A percentile compares a stretch with the other conserved stretches of the same genome.
phyloP scores from a whole-genome alignment of 352 stramenopile genomes.

The Phytophthora uliginosa region DNA sequence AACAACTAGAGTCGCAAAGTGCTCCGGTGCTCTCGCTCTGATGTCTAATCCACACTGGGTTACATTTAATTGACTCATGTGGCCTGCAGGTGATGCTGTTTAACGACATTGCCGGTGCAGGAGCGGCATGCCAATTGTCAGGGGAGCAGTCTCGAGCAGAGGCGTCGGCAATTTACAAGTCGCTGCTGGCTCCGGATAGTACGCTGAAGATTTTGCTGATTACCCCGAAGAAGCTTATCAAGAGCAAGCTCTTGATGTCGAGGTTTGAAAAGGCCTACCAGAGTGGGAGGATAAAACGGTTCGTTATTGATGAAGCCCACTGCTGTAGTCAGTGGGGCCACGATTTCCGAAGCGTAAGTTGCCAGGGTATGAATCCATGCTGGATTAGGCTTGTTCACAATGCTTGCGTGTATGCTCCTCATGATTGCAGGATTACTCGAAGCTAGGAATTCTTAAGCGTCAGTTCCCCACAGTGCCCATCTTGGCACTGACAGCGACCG shows the following conservation, averaged over 20 bases:
- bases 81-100: slow-evolving; percentile 67
- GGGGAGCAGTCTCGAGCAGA: slow-evolving; percentile 67
- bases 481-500: slow-evolving; percentile 92
- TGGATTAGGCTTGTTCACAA: not conserved
- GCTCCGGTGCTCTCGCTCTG: not conserved
- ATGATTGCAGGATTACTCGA: slow-evolving; percentile 87
- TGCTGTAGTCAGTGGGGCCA: slow-evolving; percentile 90
- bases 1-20: not conserved
- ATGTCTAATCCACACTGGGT: not conserved
- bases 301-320: slow-evolving; percentile 95
- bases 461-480: slow-evolving; percentile 94
- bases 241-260: slow-evolving; percentile 90
- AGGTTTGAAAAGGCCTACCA: slow-evolving; percentile 93
- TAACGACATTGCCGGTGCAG: slow-evolving; percentile 71
- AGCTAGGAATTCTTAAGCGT: slow-evolving; percentile 92
- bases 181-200: slow-evolving; percentile 79
- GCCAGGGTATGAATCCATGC: not conserved
- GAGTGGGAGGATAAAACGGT: slow-evolving; percentile 81
- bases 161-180: slow-evolving; percentile 73
- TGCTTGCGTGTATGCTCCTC: not conserved
- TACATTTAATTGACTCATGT: not conserved
- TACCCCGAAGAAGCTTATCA: slow-evolving; percentile 94
- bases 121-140: slow-evolving; percentile 58
- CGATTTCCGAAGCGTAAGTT: slow-evolving; percentile 78
- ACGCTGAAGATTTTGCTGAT: slow-evolving; percentile 90